phyloP scores from a whole-genome alignment of 495 filamentous ascomycete genomes.

The Hypoxylon crocopeplum region DNA sequence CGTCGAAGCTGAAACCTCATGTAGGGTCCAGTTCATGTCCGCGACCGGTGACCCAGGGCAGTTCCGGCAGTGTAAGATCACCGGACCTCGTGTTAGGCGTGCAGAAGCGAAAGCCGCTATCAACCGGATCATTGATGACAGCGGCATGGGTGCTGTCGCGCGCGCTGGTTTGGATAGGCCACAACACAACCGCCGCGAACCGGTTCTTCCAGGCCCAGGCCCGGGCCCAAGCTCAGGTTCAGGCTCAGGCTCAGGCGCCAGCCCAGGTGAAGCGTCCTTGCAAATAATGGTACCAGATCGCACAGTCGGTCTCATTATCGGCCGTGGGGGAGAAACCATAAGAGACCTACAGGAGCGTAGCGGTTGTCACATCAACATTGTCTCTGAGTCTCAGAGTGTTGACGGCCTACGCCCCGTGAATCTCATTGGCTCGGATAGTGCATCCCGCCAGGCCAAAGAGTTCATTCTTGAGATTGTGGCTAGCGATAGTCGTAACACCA shows the following conservation, averaged over 20 bases:
- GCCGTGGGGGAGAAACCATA: conserved; percentile 84
- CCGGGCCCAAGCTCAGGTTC: not conserved
- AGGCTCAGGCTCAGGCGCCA: not conserved
- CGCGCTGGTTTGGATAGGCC: conserved; percentile 45
- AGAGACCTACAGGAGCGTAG: conserved; percentile 87
- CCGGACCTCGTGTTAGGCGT: conserved; percentile 68
- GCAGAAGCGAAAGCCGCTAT: conserved; percentile 76
- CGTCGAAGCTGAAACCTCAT: conserved; percentile 75
- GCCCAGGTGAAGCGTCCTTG: conserved; percentile 68
- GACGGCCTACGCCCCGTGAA: conserved; percentile 85
- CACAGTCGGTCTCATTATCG: conserved; percentile 85
- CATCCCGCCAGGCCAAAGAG: conserved; percentile 73
- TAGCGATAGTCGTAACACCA: conserved; percentile 72
- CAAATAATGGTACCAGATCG: conserved; percentile 92
- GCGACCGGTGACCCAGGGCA: conserved; percentile 67
- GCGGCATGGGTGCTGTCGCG: conserved; percentile 66
- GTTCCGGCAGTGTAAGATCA: conserved; percentile 79
- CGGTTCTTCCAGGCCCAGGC: conserved; percentile 22
- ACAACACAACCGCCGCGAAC: conserved; percentile 27
- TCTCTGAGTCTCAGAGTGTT: conserved; percentile 82
- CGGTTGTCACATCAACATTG: conserved; percentile 87
- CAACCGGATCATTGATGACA: conserved; percentile 81
- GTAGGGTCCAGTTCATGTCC: conserved; percentile 83
- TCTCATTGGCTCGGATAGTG: conserved; percentile 73
- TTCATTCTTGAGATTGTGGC: conserved; percentile 88